Conservation (phyloP, 176 grass and related monocot genomes). For the Typha latifolia region DNA sequence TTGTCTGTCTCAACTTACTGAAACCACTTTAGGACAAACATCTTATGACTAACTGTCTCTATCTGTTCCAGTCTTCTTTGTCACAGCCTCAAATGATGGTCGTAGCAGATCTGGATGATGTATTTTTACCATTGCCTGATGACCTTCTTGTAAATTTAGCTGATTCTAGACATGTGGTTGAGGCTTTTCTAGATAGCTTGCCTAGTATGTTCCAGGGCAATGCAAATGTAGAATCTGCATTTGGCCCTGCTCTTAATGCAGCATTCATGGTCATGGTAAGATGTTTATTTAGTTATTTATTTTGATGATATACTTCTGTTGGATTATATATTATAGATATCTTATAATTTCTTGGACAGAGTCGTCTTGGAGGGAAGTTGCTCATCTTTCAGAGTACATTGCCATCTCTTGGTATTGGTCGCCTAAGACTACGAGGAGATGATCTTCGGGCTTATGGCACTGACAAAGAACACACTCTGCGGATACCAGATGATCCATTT, state of each 20-base stretch:
- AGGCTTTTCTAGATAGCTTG: conserved; percentile 87
- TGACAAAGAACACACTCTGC: conserved; percentile 73
- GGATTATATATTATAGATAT: neutral
- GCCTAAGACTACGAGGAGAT: conserved; percentile 83
- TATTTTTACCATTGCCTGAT: conserved; percentile 93
- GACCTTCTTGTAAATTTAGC: conserved; percentile 91
- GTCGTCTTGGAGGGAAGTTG: conserved; percentile 88
- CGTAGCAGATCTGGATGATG: conserved; percentile 72
- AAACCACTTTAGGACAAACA: neutral
- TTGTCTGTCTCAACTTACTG: no score
- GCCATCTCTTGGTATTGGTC: conserved; percentile 83
- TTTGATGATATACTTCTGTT: neutral
- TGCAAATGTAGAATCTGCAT: conserved; percentile 83
- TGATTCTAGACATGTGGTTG: conserved; percentile 71
- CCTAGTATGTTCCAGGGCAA: conserved; percentile 92
- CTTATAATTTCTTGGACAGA: conserved; percentile 34
- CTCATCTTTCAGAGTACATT: conserved; percentile 87
- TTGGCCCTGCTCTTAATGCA: conserved; percentile 84
- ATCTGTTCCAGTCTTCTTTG: conserved; percentile 70
- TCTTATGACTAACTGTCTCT: conserved; percentile 16
- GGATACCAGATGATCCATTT: conserved; percentile 84
- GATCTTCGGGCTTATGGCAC: conserved; percentile 92
- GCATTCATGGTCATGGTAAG: conserved; percentile 98
- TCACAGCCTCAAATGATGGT: conserved; percentile 98
- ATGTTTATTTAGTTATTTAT: conserved; percentile 7